Base-by-base conservation (phyloP, 495 filamentous ascomycete species). In the Podospora tetraspora region DNA sequence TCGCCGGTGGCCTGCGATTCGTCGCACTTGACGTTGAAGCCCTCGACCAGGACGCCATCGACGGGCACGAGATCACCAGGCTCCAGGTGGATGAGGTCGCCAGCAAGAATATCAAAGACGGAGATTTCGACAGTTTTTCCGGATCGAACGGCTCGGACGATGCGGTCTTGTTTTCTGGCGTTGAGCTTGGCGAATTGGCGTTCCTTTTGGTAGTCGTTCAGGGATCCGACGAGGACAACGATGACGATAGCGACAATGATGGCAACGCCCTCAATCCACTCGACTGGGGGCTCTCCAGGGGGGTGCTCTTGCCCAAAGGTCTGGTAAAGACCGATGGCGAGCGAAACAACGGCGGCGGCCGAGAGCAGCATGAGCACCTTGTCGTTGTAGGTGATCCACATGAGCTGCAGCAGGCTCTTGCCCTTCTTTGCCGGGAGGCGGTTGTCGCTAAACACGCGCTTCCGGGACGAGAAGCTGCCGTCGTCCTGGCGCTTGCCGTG, bases 331-430 rank as follows among this genome's bases (percentile, higher is more conserved):
- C 91, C 91, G 61, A 93, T 79, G 37, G 85, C 89, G 62, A 93
- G 82, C 3, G 89, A 92, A 22, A 93, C 81, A 34, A 91, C 76
- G 11, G 90, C 91, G n/a, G 91, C 91, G 37, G 85, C 81, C 13
- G 89, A 91, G 63, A 93, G 80, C 21, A 92, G 79, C 21, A 94
- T 90, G 63, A 96, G 81, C 23, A 96, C 90, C 69, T 92, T 92
- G 79, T 96, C 92, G 73, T 94, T 92, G 75, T 92, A 93, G 10
- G 91, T 92, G 73, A 90, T 88, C 92, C 92, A 96, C 74, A 94
- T 89, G 37, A 94, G 71, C 71, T 88, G 84, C 68, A 90, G 82
- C 64, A 96, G 84, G 58, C 81, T 87, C 67, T 92, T 90, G 30
- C 89, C 86, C 72, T 93, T 90, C 75, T 91, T 90, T 65, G 83